Percentiles rank a stretch among this genome's conserved stretches.
phyloP scores from a whole-genome alignment of 768 basidiomycete genomes.

The Rhizopogon vulgaris region DNA sequence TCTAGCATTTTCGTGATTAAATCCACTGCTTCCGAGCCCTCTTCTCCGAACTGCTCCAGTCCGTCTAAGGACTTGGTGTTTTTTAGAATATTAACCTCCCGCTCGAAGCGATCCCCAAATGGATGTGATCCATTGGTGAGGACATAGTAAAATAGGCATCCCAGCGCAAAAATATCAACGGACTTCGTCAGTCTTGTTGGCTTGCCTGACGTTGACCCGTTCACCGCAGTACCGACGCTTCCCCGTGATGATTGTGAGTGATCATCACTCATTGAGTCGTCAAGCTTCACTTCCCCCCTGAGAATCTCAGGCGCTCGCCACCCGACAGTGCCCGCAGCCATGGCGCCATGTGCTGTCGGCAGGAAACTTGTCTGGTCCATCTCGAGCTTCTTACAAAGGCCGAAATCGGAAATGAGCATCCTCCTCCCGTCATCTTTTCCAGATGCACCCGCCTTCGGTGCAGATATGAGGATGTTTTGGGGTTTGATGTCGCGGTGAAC shows the following conservation, averaged over 20 bases:
- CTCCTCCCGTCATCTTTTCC: constrained; percentile 46
- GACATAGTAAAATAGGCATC: constrained; percentile 92
- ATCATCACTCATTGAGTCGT: constrained; percentile 63
- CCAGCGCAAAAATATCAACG: constrained; percentile 94
- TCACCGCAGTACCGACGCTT: constrained; percentile 47
- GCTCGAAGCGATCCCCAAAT: constrained; percentile 87
- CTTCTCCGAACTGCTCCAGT: constrained; percentile 82
- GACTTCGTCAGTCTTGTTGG: constrained; percentile 82
- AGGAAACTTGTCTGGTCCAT: constrained; percentile 95
- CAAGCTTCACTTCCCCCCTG: constrained; percentile 87
- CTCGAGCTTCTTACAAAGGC: constrained; percentile 92
- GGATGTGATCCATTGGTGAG: constrained; percentile 90
- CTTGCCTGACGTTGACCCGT: constrained; percentile 33
- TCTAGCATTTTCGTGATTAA: constrained; percentile 77
- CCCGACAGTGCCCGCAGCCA: constrained; percentile 90
- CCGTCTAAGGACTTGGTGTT: constrained; percentile 65
- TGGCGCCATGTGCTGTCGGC: constrained; percentile 84
- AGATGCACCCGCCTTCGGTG: constrained; percentile 46
- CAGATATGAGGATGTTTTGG: constrained; percentile 90
- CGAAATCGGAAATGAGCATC: constrained; percentile 96
- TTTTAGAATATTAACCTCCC: constrained; percentile 91
- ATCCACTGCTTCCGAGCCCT: constrained; percentile 85
- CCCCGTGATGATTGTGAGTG: constrained; percentile 62
- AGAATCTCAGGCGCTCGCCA: constrained; percentile 98
- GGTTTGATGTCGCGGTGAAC: constrained; percentile 99